A percentile compares a stretch with the other conserved stretches of the same genome.
phyloP scores from a whole-genome alignment of 352 stramenopile species.

The Phytopythium cucurbitacearum region DNA sequence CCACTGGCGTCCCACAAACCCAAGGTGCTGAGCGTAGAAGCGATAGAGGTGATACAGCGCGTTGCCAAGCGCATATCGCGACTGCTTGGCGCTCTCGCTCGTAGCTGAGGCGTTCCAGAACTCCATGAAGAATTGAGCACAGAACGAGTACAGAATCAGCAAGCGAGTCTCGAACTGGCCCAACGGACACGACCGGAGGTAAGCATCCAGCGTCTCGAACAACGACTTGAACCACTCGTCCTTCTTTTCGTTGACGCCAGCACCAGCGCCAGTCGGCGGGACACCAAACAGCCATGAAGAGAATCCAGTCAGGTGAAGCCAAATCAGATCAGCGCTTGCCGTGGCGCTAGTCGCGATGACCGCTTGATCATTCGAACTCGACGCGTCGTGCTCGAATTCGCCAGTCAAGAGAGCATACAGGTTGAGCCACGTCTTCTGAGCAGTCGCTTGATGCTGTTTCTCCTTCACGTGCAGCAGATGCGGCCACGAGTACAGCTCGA shows the following conservation, averaged over 20 bases:
- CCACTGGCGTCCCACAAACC: slow-evolving; percentile 78
- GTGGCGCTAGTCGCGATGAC: slow-evolving; percentile 2
- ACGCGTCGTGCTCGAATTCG: slow-evolving; percentile 56
- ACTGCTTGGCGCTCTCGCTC: slow-evolving; percentile 9
- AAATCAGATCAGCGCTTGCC: slow-evolving; percentile 30
- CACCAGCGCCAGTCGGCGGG: background rate
- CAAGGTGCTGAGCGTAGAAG: slow-evolving; percentile 94
- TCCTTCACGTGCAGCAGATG: slow-evolving; percentile 91
- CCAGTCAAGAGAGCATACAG: slow-evolving; percentile 87
- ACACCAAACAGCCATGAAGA: slow-evolving; percentile 61
- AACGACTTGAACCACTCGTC: slow-evolving; percentile 71
- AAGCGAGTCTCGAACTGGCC: slow-evolving; percentile 91
- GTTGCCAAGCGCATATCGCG: slow-evolving; percentile 65
- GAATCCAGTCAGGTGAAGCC: slow-evolving; percentile 58
- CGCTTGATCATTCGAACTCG: slow-evolving; percentile 7
- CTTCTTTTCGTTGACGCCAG: slow-evolving; percentile 21
- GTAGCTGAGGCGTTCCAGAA: slow-evolving; percentile 24
- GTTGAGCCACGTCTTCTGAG: slow-evolving; percentile 85
- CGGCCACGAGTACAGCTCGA: slow-evolving; percentile 98
- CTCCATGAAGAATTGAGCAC: slow-evolving; percentile 80
- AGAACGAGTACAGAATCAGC: slow-evolving; percentile 88
- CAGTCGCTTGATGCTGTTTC: slow-evolving; percentile 61
- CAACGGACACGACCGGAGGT: slow-evolving; percentile 86
- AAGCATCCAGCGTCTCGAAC: slow-evolving; percentile 90
- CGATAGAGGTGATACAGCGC: slow-evolving; percentile 92